Percentiles rank a stretch among this genome's conserved stretches.
Evolutionary conservation across 2,329 filamentous ascomycete species (phyloP).

Genomic region (Stromatinia cepivora): DNA sequence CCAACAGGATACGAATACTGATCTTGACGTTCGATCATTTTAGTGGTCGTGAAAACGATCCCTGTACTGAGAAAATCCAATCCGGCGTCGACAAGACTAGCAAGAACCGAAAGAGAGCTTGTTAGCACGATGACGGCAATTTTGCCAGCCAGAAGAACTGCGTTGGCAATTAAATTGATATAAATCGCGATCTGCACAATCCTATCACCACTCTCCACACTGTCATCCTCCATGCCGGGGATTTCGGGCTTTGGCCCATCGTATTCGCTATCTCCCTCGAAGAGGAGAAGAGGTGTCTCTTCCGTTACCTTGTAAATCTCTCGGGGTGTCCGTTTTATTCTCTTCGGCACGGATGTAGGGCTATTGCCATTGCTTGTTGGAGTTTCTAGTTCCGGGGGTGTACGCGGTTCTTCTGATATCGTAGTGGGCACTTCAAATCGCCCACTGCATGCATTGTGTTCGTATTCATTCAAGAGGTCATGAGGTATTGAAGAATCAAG

Average conservation of each 20-base stretch:
- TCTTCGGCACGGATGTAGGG: constrained; percentile 46
- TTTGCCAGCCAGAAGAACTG: constrained; percentile 57
- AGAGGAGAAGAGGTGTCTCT: constrained; percentile 57
- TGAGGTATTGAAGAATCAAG: constrained; percentile 92
- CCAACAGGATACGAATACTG: constrained; percentile 55
- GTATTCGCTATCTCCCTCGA: constrained; percentile 49
- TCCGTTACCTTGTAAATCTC: constrained; percentile 78
- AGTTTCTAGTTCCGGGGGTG: constrained; percentile 31
- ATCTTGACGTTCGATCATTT: constrained; percentile 51
- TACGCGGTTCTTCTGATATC: constrained; percentile 67
- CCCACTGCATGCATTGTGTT: constrained; percentile 45
- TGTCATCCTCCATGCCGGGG: constrained; percentile 70
- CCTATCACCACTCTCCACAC: constrained; percentile 69
- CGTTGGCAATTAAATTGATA: constrained; percentile 61
- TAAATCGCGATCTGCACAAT: constrained; percentile 88
- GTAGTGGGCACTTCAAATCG: constrained; percentile 68
- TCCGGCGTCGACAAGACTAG: constrained; percentile 61
- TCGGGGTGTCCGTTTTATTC: constrained; percentile 76
- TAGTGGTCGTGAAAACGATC: constrained; percentile 62
- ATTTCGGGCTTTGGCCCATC: constrained; percentile 56
- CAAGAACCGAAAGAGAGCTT: constrained; percentile 60
- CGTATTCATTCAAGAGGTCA: constrained; percentile 87
- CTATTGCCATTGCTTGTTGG: constrained; percentile 36
- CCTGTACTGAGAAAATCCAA: constrained; percentile 58
- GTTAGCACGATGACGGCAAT: constrained; percentile 55